Base-by-base conservation (phyloP, 306 rosid species). In the Luffa acutangula region DNA sequence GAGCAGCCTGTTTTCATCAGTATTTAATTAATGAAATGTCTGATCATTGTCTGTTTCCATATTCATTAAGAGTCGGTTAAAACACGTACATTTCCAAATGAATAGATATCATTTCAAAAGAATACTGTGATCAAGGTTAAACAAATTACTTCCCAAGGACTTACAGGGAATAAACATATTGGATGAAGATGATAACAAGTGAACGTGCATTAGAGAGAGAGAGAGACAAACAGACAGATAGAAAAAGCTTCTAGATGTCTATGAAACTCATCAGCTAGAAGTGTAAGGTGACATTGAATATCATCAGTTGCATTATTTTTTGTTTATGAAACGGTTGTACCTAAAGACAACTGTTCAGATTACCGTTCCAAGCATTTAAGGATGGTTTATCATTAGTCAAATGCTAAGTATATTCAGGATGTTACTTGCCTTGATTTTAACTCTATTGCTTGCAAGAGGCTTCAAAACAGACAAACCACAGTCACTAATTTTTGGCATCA, bases 401-500 rank as follows among this genome's bases (percentile, higher is more conserved):
- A 42, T 82, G 65, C 52, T 74, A 31, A 41, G 73, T 39, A 43
- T 72, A 69, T 77, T 79, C 76, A 59, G 73, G 65, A 36, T 39
- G 39, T 79, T 20, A 73, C 78, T 79, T 82, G 85, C 98, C 83
- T 83, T 86, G 58, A 83, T 57, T 86, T 81, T 84, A 48, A 85
- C 84, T 77, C 82, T 85, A 78, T 82, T 87, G 87, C 88, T 88
- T 17, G 89, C 85, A 43, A 90, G 87, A 71, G 91, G 87, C 86
- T 86, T 90, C 87, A 95, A 85, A 85, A 85, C 76, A 54, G 89
- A 90, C 76, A 92, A 84, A 80, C 97, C 89, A 56, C 91, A 86
- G 88, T 92, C 97, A 84, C 86, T 82, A 69, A 95, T 78, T 62
- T 78, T 89, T 81, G 98, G 91, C 83, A n/a, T 82, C 79, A 90